A percentile compares a stretch with the other conserved stretches of the same genome.
Conservation (phyloP, 2,329 filamentous ascomycete genomes). For the Nemania bipapillata region DNA sequence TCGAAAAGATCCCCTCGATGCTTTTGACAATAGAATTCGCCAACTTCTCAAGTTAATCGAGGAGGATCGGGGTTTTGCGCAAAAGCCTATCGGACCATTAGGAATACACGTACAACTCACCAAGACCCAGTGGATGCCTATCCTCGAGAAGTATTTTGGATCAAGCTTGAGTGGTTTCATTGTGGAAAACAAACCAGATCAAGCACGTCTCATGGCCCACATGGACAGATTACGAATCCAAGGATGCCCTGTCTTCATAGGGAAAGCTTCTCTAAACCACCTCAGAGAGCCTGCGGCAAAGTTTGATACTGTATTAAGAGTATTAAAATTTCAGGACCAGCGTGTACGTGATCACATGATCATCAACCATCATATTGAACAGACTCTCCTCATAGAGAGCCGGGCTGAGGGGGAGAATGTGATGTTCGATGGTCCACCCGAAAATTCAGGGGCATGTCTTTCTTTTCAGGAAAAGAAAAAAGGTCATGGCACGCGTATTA, state of each 20-base stretch:
- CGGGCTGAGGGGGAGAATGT: slow-evolving; percentile 73
- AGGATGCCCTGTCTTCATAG: slow-evolving; percentile 69
- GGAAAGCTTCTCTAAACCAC: slow-evolving; percentile 63
- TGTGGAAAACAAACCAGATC: slow-evolving; percentile 80
- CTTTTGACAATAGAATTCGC: slow-evolving; percentile 72
- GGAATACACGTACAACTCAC: slow-evolving; percentile 80
- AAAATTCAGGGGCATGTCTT: slow-evolving; percentile 79
- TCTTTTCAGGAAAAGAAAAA: slow-evolving; percentile 71
- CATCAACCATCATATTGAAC: slow-evolving; percentile 84
- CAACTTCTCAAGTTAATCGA: slow-evolving; percentile 75
- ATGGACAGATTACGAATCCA: slow-evolving; percentile 68
- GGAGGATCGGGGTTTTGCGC: slow-evolving; percentile 73
- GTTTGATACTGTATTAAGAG: slow-evolving; percentile 81
- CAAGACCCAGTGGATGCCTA: slow-evolving; percentile 82
- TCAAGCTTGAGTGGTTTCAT: slow-evolving; percentile 78
- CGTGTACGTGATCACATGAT: slow-evolving; percentile 83
- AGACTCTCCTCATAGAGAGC: slow-evolving; percentile 79
- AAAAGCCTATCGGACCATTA: slow-evolving; percentile 83
- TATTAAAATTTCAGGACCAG: slow-evolving; percentile 83
- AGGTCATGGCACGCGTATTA: slow-evolving; percentile 70
- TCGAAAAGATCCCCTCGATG: slow-evolving; percentile 68
- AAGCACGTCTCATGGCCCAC: slow-evolving; percentile 71
- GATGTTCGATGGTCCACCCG: slow-evolving; percentile 73
- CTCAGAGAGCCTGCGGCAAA: slow-evolving; percentile 77
- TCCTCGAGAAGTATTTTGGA: slow-evolving; percentile 83